Conservation (phyloP, 805 yeast species). For the Lachancea quebecensis region DNA sequence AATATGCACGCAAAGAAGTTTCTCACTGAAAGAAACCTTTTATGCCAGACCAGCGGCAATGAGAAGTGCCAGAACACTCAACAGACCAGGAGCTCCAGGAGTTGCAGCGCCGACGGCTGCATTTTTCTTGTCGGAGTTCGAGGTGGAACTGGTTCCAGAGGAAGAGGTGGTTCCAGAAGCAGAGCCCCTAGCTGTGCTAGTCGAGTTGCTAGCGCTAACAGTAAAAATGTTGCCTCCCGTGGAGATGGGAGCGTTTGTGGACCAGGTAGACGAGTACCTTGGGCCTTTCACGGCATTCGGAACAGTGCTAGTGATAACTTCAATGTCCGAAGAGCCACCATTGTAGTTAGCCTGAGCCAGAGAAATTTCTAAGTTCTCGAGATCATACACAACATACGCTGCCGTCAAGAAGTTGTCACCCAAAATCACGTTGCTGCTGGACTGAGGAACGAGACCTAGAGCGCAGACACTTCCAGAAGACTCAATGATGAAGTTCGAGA, state of each 20-base stretch:
- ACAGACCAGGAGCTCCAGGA: background rate
- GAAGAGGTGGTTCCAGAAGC: conserved; percentile 5
- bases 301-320: conserved; percentile 24
- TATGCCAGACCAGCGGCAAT: background rate
- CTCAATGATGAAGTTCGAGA: conserved; percentile 29
- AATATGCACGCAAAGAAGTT: no score
- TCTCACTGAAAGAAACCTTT: background rate
- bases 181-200: conserved; percentile 3
- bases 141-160: conserved; percentile 4
- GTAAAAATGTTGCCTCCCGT: conserved; percentile 28
- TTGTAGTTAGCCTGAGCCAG: conserved; percentile 41
- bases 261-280: conserved; percentile 41
- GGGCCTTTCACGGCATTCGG: conserved; percentile 47
- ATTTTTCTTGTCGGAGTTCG: background rate
- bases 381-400: conserved; percentile 59
- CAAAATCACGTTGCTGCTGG: conserved; percentile 32
- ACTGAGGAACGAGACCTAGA: conserved; percentile 34
- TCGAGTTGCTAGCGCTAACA: conserved; percentile 3
- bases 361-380: conserved; percentile 50
- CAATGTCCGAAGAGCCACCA: conserved; percentile 15
- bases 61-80: background rate
- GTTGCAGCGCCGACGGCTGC: background rate
- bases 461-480: conserved; percentile 33
- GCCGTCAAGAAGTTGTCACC: conserved; percentile 54
- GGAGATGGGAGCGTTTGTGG: conserved; percentile 19